Evolutionary conservation across 768 basidiomycete species (phyloP).

Genomic region (Rhodosporidiobolus odoratus): DNA sequence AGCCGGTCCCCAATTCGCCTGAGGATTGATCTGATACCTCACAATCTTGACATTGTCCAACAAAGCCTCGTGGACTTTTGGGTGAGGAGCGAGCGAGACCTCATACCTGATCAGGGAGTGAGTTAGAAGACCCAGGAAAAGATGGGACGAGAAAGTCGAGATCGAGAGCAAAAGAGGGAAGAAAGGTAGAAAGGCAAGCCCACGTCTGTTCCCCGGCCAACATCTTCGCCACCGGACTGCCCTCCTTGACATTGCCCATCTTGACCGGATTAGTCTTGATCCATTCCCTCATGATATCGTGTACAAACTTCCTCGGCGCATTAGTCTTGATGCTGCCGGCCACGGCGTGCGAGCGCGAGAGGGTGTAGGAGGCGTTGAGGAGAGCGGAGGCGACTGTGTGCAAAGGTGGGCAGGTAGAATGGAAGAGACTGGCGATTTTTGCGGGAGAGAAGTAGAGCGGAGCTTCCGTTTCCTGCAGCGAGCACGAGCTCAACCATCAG

Average conservation of each 20-base stretch:
- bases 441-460: conserved; percentile 87
- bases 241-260: conserved; percentile 70
- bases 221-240: conserved; percentile 64
- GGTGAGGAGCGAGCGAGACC: conserved; percentile 74
- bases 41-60: conserved; percentile 70
- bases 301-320: conserved; percentile 63
- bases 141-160: background rate
- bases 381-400: conserved; percentile 75
- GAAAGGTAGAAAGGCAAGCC: conserved; percentile 30
- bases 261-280: conserved; percentile 74
- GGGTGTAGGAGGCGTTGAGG: conserved; percentile 71
- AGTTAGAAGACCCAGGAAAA: background rate
- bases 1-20: conserved; percentile 88
- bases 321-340: conserved; percentile 87
- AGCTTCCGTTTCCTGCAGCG: conserved; percentile 60
- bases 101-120: conserved; percentile 50
- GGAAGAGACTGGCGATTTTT: conserved; percentile 72
- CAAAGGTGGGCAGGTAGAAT: conserved; percentile 69
- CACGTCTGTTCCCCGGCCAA: conserved; percentile 67
- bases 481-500: background rate
- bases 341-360: conserved; percentile 86
- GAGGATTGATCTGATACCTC: conserved; percentile 84
- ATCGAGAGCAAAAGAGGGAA: background rate
- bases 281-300: conserved; percentile 81
- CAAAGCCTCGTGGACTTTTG: conserved; percentile 55